phyloP scores from a whole-genome alignment of 345 rosid genomes.

The Aquilaria malaccensis region DNA sequence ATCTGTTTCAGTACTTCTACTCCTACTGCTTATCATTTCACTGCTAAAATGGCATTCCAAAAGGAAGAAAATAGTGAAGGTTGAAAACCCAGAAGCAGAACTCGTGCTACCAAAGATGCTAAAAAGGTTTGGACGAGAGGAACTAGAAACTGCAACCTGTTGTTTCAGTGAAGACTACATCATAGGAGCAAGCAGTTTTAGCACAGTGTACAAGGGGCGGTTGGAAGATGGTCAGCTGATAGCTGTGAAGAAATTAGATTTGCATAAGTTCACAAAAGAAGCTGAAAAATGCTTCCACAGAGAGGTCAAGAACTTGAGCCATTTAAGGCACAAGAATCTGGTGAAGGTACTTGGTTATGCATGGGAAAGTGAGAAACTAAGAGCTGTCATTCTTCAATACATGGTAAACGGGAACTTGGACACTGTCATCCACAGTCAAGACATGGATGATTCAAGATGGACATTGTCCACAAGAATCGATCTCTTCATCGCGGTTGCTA shows the following conservation, averaged over 20 bases:
- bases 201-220: constrained; percentile 74
- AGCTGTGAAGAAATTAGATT: constrained; percentile 71
- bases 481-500: constrained; percentile 50
- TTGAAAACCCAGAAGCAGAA: constrained; percentile 33
- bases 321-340: constrained; percentile 65
- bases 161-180: constrained; percentile 47
- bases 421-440: constrained; percentile 36
- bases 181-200: constrained; percentile 68
- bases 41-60: constrained; percentile 18
- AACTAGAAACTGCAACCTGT: constrained; percentile 55
- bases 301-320: constrained; percentile 66
- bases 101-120: constrained; percentile 40
- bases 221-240: constrained; percentile 50
- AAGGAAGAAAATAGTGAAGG: constrained; percentile 18
- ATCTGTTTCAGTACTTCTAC: constrained; percentile 27
- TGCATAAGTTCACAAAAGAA: constrained; percentile 58
- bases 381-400: constrained; percentile 66
- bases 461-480: constrained; percentile 40
- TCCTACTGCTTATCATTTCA: constrained; percentile 24
- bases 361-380: constrained; percentile 78
- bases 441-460: constrained; percentile 29
- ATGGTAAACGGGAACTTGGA: constrained; percentile 86
- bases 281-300: constrained; percentile 68
- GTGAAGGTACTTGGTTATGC: constrained; percentile 79
- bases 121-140: constrained; percentile 46